Conservation (phyloP, 768 basidiomycete species). For the Suillus weaverae region DNA sequence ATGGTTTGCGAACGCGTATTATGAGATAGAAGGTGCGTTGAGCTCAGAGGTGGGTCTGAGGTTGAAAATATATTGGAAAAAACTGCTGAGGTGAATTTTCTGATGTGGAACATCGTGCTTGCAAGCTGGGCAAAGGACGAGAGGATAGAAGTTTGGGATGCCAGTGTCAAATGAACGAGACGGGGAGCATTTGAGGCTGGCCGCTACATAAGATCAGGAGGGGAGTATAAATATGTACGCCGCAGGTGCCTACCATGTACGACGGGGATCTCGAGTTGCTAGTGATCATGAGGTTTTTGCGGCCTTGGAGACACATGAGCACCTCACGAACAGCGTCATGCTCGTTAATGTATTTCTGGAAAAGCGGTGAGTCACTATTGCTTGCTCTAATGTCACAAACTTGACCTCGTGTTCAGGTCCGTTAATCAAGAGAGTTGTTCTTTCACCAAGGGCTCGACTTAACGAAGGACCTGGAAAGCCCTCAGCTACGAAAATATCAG, state of each 20-base stretch:
- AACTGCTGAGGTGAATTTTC: constrained; percentile 56
- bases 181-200: constrained; percentile 53
- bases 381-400: not conserved
- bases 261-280: constrained; percentile 30
- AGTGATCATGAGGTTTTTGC: constrained; percentile 56
- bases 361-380: not conserved
- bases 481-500: not conserved
- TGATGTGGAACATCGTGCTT: constrained; percentile 60
- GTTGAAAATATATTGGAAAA: constrained; percentile 34
- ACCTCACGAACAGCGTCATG: constrained; percentile 77
- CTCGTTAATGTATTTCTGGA: constrained; percentile 70
- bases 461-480: constrained; percentile 44
- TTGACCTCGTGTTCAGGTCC: constrained; percentile 45
- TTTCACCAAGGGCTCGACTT: constrained; percentile 39
- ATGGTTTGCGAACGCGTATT: constrained; percentile 51
- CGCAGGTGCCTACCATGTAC: constrained; percentile 31
- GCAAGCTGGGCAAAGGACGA: constrained; percentile 57
- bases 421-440: constrained; percentile 38
- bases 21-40: constrained; percentile 24
- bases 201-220: constrained; percentile 29
- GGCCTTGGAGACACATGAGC: constrained; percentile 74
- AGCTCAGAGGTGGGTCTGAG: constrained; percentile 23
- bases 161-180: constrained; percentile 65
- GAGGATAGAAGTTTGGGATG: constrained; percentile 66
- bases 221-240: not conserved